A percentile compares a stretch with the other conserved stretches of the same genome.
Conservation (phyloP, 2,329 filamentous ascomycete genomes). For the Neocucurbitaria cava region DNA sequence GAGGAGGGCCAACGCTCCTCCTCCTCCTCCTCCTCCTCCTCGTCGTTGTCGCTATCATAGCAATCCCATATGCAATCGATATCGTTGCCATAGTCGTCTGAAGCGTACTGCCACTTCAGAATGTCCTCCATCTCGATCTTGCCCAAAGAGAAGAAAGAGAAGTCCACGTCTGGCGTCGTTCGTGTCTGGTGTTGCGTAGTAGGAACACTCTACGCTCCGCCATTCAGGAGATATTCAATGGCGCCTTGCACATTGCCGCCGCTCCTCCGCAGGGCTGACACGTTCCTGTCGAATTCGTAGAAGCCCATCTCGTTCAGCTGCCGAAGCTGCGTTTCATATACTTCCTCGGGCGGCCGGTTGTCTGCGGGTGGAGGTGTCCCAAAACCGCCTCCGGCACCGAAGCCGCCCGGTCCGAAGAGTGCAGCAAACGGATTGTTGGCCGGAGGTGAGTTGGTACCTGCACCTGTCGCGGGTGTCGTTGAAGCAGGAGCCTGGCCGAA, state of each 20-base stretch:
- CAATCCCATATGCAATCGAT: constrained; percentile 9
- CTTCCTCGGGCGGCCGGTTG: constrained; percentile 89
- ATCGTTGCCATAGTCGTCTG: constrained; percentile 12
- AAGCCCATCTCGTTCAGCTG: constrained; percentile 99
- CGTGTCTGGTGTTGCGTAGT: constrained; percentile 1
- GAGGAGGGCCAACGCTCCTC: constrained; percentile 13
- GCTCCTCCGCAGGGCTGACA: constrained; percentile 83
- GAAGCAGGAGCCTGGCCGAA: constrained; percentile 52
- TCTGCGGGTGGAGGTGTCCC: constrained; percentile 67
- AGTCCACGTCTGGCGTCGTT: too few species aligned
- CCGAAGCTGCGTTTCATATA: constrained; percentile 86
- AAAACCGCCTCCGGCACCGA: constrained; percentile 48
- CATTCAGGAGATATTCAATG: constrained; percentile 70
- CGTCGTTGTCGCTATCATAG: constrained; percentile 11
- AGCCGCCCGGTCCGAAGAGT: constrained; percentile 54
- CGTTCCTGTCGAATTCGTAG: constrained; percentile 93
- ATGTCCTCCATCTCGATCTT: constrained; percentile 1
- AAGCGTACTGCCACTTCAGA: neutral
- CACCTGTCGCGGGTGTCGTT: constrained; percentile 40
- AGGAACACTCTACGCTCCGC: constrained; percentile 30
- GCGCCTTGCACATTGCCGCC: constrained; percentile 95
- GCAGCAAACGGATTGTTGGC: constrained; percentile 51
- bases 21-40: too few species aligned
- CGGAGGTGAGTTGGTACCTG: constrained; percentile 23
- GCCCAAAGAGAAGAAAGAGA: too few species aligned